Evolutionary conservation across 106 monocot species (phyloP), one percentile per base, ranked within the genome.

Genomic region (Dendrobium huoshanense): DNA sequence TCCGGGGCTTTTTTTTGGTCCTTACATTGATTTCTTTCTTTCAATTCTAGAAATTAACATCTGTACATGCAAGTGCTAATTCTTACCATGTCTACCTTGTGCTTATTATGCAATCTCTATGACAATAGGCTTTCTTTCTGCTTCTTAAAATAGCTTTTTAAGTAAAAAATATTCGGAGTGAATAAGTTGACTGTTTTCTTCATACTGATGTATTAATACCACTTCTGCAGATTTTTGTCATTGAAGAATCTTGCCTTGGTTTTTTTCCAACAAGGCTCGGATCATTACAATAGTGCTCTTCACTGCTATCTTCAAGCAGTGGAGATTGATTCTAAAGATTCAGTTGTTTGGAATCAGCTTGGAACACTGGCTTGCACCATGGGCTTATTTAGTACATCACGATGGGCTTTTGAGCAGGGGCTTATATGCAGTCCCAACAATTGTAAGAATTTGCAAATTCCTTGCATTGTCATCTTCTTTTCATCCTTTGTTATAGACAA

Each of bases 351-450:
- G 98, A 99, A 99, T 85, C 89, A 95, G 56, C 79, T 99, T 84
- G 98, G 98, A 9, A 95, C 95, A 42, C 79, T 99, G 45, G 91
- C 98, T 54, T 95, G 98, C 84, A 87, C 85, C 17, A 99, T 93
- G 95, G 95, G 92, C 40, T 88, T 95, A 65, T 80, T 93, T 73
- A 92, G 92, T 84, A 93, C 88, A 43, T 91, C 95, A 51, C 82
- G 98, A 44, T 99, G 95, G 98, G 95, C 98, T 73, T 99, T 99
- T 85, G 98, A 99, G 81, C 95, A 99, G 83, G 98, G 98, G 41
- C 95, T 99, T 83, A 37, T 87, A 22, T 95, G 95, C 75, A 99
- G 95, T 82, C 98, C 95, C 58, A 99, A 91, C 61, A 99, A 99
- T 78, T 99, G 92, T 93, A 88, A 86, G 90, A 41, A 65, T 19